Conservation (phyloP, 2,329 filamentous ascomycete genomes). For the Leptographium flavum region DNA sequence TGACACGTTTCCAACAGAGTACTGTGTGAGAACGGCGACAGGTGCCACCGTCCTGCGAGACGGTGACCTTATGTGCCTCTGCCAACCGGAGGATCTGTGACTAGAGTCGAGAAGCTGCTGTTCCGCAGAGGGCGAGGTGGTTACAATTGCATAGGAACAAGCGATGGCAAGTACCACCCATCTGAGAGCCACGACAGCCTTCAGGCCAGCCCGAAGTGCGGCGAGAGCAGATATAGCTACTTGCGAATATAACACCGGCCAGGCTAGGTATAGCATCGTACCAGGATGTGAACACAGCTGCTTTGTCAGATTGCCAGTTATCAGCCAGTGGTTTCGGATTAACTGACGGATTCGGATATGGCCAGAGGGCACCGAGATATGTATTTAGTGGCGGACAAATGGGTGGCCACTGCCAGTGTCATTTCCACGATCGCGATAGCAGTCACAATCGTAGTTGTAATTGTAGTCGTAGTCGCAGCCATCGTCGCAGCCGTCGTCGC, state of each 20-base stretch:
- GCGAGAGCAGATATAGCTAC: background rate
- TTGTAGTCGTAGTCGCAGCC: no score
- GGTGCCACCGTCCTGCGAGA: slow-evolving; percentile 18
- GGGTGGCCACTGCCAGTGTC: no score
- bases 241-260: no score
- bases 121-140: background rate
- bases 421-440: no score
- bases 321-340: no score
- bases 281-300: background rate
- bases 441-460: no score
- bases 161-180: slow-evolving; percentile 1
- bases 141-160: background rate
- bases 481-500: no score
- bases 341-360: no score
- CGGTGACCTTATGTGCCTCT: slow-evolving; percentile 25
- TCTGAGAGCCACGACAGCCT: background rate
- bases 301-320: no score
- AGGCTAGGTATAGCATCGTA: background rate
- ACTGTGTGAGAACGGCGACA: slow-evolving; percentile 13
- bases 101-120: slow-evolving; percentile 6
- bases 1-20: slow-evolving; percentile 23
- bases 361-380: no score
- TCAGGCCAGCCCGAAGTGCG: background rate
- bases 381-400: no score
- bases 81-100: slow-evolving; percentile 18